Conservation (phyloP, 768 basidiomycete species). For the Tremella mesenterica region DNA sequence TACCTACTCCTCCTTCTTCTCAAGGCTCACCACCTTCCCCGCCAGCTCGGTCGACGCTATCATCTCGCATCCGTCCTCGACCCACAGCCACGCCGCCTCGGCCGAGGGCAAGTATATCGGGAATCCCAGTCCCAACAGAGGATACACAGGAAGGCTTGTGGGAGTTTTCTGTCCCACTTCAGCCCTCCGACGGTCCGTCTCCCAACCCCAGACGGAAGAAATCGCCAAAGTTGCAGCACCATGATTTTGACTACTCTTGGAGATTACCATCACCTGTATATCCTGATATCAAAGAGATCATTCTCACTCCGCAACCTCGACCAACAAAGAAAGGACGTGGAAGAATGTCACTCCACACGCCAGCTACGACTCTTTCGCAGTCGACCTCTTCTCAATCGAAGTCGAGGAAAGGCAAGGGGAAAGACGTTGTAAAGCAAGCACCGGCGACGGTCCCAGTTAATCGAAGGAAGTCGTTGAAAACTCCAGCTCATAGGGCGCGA, state of each 20-base stretch:
- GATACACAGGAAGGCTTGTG: not conserved
- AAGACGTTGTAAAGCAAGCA: not conserved
- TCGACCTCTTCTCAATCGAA: not conserved
- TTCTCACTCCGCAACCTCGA: not conserved
- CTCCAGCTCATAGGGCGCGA: not conserved
- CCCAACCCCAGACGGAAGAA: constrained; percentile 20
- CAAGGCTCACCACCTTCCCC: not conserved
- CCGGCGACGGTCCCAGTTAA: too few species aligned
- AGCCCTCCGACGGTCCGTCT: constrained; percentile 5
- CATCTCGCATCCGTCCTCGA: constrained; percentile 9
- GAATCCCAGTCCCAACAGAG: not conserved
- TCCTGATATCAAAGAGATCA: not conserved
- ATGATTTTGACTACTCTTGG: not conserved
- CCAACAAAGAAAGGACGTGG: not conserved
- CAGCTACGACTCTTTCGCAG: not conserved
- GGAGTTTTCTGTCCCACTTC: not conserved
- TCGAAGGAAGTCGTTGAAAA: not conserved
- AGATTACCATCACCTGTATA: not conserved
- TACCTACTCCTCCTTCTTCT: constrained; percentile 18
- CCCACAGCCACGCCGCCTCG: constrained; percentile 16
- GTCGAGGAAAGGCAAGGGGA: not conserved
- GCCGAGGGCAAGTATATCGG: not conserved
- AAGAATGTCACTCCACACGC: not conserved
- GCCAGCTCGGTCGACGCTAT: not conserved
- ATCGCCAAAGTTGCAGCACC: constrained; percentile 4